Evolutionary conservation across 768 basidiomycete species (phyloP).

Genomic region (Boletus reticuloceps): DNA sequence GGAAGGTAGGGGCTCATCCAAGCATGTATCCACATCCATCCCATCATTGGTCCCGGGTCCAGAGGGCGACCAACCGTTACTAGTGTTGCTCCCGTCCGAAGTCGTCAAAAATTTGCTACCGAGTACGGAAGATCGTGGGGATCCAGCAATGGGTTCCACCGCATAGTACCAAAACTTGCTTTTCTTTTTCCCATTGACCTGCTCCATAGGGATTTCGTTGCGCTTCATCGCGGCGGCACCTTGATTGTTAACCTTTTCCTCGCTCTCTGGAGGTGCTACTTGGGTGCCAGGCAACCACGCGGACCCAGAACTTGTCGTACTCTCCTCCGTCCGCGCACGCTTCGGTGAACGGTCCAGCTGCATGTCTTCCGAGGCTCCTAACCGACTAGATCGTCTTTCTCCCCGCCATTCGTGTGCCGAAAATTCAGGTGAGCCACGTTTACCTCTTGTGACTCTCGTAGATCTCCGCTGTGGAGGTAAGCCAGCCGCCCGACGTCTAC

Average conservation of each 20-base stretch:
- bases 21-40: conserved; percentile 26
- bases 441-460: conserved; percentile 48
- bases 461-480: conserved; percentile 48
- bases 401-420: conserved; percentile 65
- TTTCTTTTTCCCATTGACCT: conserved; percentile 75
- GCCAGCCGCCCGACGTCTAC: conserved; percentile 39
- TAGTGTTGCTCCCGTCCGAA: conserved; percentile 21
- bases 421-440: conserved; percentile 49
- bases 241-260: conserved; percentile 47
- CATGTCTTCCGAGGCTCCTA: conserved; percentile 54
- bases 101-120: conserved; percentile 13
- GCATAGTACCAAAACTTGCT: conserved; percentile 91
- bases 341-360: conserved; percentile 56
- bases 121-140: conserved; percentile 13
- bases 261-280: conserved; percentile 26
- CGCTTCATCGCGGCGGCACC: conserved; percentile 69
- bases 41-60: conserved; percentile 1
- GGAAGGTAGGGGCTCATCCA: conserved; percentile 15
- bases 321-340: conserved; percentile 78
- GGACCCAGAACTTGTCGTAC: conserved; percentile 53
- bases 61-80: conserved; percentile 5
- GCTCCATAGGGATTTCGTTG: conserved; percentile 71
- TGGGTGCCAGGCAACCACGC: conserved; percentile 30
- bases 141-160: conserved; percentile 61
- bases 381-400: conserved; percentile 67